Evolutionary conservation across 805 yeast genomes (phyloP).

Genomic region (Candida patagonica): DNA sequence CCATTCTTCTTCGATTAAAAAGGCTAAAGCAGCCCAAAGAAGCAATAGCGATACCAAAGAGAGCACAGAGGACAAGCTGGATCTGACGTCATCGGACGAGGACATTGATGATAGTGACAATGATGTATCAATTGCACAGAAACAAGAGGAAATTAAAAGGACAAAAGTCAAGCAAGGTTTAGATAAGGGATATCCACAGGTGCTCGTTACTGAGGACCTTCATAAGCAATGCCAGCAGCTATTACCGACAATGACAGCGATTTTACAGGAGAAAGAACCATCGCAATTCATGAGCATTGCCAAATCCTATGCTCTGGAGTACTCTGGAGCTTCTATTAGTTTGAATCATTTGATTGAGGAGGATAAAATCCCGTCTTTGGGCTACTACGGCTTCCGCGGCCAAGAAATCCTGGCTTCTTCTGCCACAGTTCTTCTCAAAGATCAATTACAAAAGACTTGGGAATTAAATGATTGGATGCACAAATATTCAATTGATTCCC

Average conservation of each 20-base stretch:
- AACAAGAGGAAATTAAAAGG: slow-evolving; percentile 1
- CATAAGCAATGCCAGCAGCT: neutral
- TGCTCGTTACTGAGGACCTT: neutral
- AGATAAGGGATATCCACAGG: slow-evolving; percentile 3
- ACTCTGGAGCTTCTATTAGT: neutral
- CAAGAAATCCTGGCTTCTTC: neutral
- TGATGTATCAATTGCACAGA: neutral
- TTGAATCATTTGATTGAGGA: slow-evolving; percentile 1
- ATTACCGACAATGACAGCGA: neutral
- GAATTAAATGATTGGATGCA: slow-evolving; percentile 2
- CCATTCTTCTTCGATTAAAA: neutral
- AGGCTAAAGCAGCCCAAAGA: neutral
- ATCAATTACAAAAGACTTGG: neutral
- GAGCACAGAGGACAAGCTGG: neutral
- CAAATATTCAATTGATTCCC: slow-evolving; percentile 1
- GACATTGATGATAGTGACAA: neutral
- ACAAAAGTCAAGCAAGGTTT: no score
- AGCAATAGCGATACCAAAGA: neutral
- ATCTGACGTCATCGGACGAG: neutral
- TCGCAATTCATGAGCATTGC: neutral
- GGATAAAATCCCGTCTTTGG: slow-evolving; percentile 3
- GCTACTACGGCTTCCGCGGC: slow-evolving; percentile 7
- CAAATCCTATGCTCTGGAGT: neutral
- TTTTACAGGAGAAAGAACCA: neutral
- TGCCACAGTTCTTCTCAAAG: neutral